These are phyloP conservation scores for Harringtonia aguacate DNA, from an alignment of 2,329 filamentous ascomycete species.

Conservation along the genomic window DNA sequence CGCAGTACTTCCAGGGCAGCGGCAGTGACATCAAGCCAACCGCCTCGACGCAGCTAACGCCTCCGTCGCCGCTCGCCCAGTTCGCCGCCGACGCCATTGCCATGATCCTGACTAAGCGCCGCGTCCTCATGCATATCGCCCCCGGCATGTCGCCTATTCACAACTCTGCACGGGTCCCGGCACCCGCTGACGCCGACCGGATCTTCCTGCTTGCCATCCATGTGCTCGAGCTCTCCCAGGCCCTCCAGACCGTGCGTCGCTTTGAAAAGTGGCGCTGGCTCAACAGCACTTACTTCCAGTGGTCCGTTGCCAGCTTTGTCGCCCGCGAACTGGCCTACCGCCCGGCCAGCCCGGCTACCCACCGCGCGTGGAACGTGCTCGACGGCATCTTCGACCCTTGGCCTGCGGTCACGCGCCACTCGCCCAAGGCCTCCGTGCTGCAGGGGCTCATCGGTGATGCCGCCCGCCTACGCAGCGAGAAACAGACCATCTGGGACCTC, in stretches of 20 bases:
- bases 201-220: slow-evolving; percentile 2
- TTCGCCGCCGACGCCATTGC: slow-evolving; percentile 3
- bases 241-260: background rate
- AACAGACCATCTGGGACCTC: too few species aligned
- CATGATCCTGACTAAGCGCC: slow-evolving; percentile 4
- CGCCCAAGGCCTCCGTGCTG: slow-evolving; percentile 1
- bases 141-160: background rate
- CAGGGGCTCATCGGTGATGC: background rate
- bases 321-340: background rate
- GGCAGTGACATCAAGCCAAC: too few species aligned
- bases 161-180: too few species aligned
- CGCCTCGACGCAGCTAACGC: too few species aligned
- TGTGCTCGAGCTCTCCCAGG: slow-evolving; percentile 1
- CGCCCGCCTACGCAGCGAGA: background rate
- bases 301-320: slow-evolving; percentile 1
- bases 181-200: background rate
- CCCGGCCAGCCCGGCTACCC: background rate
- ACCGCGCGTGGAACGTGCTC: background rate
- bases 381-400: slow-evolving; percentile 3
- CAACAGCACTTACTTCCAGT: slow-evolving; percentile 3
- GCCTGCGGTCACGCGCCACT: background rate
- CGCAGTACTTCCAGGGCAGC: slow-evolving; percentile 2
- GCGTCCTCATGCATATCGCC: slow-evolving; percentile 2
- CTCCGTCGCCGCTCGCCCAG: background rate
- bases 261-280: slow-evolving; percentile 4